Base-by-base conservation (phyloP, 1,284 basidiomycete genomes). In the Mycosarcoma maydis region DNA sequence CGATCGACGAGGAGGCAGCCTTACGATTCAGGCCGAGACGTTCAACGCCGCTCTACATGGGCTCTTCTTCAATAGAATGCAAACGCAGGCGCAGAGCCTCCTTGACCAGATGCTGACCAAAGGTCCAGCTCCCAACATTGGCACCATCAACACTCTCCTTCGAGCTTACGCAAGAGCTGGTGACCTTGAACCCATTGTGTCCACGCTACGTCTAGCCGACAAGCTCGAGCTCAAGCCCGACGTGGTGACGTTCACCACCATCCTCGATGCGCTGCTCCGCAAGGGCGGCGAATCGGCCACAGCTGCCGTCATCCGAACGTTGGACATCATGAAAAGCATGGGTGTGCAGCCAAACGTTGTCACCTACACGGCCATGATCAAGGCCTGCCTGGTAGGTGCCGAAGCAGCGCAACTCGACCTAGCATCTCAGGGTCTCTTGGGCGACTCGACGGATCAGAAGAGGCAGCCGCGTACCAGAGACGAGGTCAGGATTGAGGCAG, bases 331-430 rank as follows among this genome's bases (percentile, higher is more conserved):
- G 74, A 53, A 64, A 13, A 40, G 51, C 29, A 47, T 75, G 46
- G 53, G 66, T 11, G 69, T 76, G 23, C 51, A 64, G 44, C 56
- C 71, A 16, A 79, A 76, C 41, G 59, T 52, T 10, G 54, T 76
- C 17, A 77, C 76, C 4, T 71, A 75, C 34, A 77, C 77, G 2
- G 67, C 76, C 17, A 69, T 78, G 71, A 76, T 78, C 67, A 78
- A 77, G 49, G 73, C 74, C 11, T 73, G 68, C 26, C 47, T 76
- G 27, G 60, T 42, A 1, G 67, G 59, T 23, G 64, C 59, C 0
- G 56, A 72, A 24, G 55, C 53, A 14, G 43, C 58, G 16, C 54
- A 64, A 19, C 27, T 68, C 9, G 64, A 67, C 24, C 11, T 52
- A 19, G 59, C 57, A 1, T 46, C 57, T 10, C 42, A 54, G 24